phyloP scores from a whole-genome alignment of 2,329 filamentous ascomycete species.

The Neonectria magnoliae region DNA sequence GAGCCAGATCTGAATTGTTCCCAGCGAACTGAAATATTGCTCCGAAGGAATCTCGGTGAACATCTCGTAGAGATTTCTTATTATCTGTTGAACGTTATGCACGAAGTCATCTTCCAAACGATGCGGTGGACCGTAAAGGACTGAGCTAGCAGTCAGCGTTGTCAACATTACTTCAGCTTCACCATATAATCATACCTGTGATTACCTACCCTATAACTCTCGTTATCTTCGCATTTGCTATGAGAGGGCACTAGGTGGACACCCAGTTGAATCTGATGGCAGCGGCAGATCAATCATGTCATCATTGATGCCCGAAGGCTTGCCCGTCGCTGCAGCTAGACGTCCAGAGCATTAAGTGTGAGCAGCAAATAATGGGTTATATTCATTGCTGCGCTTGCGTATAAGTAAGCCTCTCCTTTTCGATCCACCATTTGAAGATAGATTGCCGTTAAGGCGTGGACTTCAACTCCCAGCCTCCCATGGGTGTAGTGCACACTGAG shows the following conservation, averaged over 20 bases:
- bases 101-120: constrained; percentile 9
- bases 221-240: constrained; percentile 13
- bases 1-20: constrained; percentile 2
- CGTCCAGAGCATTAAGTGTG: not conserved
- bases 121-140: constrained; percentile 6
- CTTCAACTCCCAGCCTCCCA: constrained; percentile 11
- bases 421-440: constrained; percentile 22
- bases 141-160: not conserved
- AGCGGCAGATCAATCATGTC: constrained; percentile 5
- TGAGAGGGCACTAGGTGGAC: constrained; percentile 6
- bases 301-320: constrained; percentile 13
- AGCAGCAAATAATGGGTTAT: not conserved
- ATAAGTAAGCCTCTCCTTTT: constrained; percentile 19
- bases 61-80: constrained; percentile 7
- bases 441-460: constrained; percentile 19
- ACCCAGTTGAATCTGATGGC: constrained; percentile 11
- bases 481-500: constrained; percentile 9
- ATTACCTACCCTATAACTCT: constrained; percentile 16
- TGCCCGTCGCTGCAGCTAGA: constrained; percentile 14
- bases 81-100: constrained; percentile 15
- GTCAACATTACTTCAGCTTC: not conserved
- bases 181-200: not conserved
- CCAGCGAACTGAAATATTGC: not conserved
- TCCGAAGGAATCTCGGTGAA: constrained; percentile 18
- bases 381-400: not conserved